Evolutionary conservation across 2,329 filamentous ascomycete genomes (phyloP).

Genomic region (Acrodontium crateriforme): DNA sequence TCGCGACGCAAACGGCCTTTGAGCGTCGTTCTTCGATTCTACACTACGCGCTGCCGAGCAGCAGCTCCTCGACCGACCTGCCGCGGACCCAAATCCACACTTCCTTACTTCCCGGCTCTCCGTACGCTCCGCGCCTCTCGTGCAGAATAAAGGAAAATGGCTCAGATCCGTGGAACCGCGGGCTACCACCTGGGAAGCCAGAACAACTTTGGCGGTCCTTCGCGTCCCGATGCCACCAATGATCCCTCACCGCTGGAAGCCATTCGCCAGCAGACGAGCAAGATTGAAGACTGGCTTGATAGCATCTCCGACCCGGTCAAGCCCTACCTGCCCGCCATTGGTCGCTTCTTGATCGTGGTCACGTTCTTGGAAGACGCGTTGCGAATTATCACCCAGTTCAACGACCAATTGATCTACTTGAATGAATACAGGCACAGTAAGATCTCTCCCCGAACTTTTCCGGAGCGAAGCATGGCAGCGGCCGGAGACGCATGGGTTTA

Average conservation of each 20-base stretch:
- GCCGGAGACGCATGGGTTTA: neutral
- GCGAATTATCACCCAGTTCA: slow-evolving; percentile 95
- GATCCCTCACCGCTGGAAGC: slow-evolving; percentile 72
- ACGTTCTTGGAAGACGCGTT: slow-evolving; percentile 96
- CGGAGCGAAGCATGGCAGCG: too few relatives aligned
- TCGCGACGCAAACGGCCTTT: too few relatives aligned
- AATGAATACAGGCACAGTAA: slow-evolving; percentile 87
- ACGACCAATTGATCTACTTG: slow-evolving; percentile 83
- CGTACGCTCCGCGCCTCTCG: slow-evolving; percentile 1
- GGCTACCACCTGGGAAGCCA: slow-evolving; percentile 72
- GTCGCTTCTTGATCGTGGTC: slow-evolving; percentile 92
- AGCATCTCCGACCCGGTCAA: slow-evolving; percentile 79
- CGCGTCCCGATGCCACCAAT: slow-evolving; percentile 44
- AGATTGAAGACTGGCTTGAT: slow-evolving; percentile 91
- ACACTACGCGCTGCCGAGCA: slow-evolving; percentile 6
- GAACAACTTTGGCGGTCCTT: slow-evolving; percentile 37
- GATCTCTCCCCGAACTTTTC: too few relatives aligned
- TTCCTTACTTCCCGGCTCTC: neutral
- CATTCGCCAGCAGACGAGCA: slow-evolving; percentile 89
- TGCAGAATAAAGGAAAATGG: slow-evolving; percentile 26
- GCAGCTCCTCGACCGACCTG: slow-evolving; percentile 1
- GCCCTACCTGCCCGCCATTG: slow-evolving; percentile 93
- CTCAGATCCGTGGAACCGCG: slow-evolving; percentile 49
- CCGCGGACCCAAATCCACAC: neutral
- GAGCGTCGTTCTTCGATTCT: too few relatives aligned